These are phyloP conservation scores for Tylopilus rubrobrunneus DNA, from an alignment of 768 basidiomycete species.

Conservation along the genomic window DNA sequence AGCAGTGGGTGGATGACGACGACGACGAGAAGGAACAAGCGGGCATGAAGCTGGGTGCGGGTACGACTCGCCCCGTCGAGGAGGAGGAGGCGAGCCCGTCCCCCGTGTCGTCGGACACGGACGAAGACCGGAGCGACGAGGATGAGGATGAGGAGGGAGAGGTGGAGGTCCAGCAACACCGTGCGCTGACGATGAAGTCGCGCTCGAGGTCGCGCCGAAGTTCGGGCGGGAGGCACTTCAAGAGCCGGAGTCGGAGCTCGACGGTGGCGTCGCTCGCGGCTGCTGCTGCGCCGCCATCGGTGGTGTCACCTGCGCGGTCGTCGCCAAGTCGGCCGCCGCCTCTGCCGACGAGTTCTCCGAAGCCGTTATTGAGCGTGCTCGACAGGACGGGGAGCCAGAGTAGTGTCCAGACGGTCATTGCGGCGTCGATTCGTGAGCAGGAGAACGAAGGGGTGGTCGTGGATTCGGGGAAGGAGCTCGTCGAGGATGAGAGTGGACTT, in stretches of 20 bases:
- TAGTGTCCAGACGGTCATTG: slow-evolving; percentile 71
- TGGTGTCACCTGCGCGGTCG: slow-evolving; percentile 16
- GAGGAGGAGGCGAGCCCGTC: slow-evolving; percentile 54
- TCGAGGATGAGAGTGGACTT: slow-evolving; percentile 26
- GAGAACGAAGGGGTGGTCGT: slow-evolving; percentile 21
- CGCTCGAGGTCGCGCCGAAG: slow-evolving; percentile 30
- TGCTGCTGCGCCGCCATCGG: slow-evolving; percentile 22
- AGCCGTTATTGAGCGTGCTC: slow-evolving; percentile 20
- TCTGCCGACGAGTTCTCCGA: slow-evolving; percentile 9
- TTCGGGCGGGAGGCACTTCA: slow-evolving; percentile 19
- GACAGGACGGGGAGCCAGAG: slow-evolving; percentile 54
- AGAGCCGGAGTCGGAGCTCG: slow-evolving; percentile 57
- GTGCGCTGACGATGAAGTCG: slow-evolving; percentile 2
- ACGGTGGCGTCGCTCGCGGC: slow-evolving; percentile 57
- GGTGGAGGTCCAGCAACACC: neutral
- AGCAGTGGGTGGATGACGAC: slow-evolving; percentile 52
- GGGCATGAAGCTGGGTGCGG: no score
- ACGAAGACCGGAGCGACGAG: slow-evolving; percentile 41
- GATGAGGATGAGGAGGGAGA: slow-evolving; percentile 26
- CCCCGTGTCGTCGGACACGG: slow-evolving; percentile 59
- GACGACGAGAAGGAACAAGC: slow-evolving; percentile 34
- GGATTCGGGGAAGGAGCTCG: slow-evolving; percentile 19
- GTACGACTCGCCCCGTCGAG: slow-evolving; percentile 30
- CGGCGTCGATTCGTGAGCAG: slow-evolving; percentile 42
- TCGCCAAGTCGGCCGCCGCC: slow-evolving; percentile 6